phyloP scores from a whole-genome alignment of 2,329 filamentous ascomycete species.

The Fusarium kyushuense region DNA sequence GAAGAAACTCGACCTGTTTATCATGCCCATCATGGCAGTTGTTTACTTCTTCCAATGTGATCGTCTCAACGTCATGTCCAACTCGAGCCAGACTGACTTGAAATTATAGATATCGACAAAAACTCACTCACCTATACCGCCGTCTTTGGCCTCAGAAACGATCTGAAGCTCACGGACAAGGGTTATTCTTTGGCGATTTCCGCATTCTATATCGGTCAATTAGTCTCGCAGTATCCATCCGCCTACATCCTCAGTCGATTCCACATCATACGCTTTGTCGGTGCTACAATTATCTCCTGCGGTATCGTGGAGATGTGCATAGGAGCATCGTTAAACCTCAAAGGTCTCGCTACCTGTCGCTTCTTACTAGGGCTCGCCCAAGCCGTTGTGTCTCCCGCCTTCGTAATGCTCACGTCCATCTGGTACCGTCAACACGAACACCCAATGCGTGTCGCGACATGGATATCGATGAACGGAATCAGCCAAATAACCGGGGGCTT shows the following conservation, averaged over 20 bases:
- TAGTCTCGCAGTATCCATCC: constrained; percentile 32
- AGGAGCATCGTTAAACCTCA: constrained; percentile 40
- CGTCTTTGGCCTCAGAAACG: constrained; percentile 30
- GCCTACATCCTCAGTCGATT: constrained; percentile 37
- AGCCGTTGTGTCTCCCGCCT: constrained; percentile 50
- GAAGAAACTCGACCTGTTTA: constrained; percentile 29
- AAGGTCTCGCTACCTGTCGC: constrained; percentile 40
- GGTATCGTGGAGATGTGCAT: constrained; percentile 46
- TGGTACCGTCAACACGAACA: constrained; percentile 51
- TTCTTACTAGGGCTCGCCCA: constrained; percentile 51
- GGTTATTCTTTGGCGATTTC: constrained; percentile 35
- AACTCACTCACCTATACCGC: constrained; percentile 37
- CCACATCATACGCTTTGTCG: constrained; percentile 32
- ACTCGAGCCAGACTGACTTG: background rate
- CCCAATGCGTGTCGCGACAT: constrained; percentile 47
- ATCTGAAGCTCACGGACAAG: constrained; percentile 22
- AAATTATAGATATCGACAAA: constrained; percentile 35
- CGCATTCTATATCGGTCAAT: constrained; percentile 38
- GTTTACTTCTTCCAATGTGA: constrained; percentile 41
- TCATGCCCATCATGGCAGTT: constrained; percentile 38
- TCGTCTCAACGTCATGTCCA: background rate
- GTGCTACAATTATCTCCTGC: constrained; percentile 46
- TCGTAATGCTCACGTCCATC: constrained; percentile 50
- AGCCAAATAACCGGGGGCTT: constrained; percentile 48
- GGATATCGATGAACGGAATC: constrained; percentile 50